Evolutionary conservation across 768 basidiomycete species (phyloP), one percentile per base, ranked within the genome.

Genomic region (Dioszegia aurantiaca): DNA sequence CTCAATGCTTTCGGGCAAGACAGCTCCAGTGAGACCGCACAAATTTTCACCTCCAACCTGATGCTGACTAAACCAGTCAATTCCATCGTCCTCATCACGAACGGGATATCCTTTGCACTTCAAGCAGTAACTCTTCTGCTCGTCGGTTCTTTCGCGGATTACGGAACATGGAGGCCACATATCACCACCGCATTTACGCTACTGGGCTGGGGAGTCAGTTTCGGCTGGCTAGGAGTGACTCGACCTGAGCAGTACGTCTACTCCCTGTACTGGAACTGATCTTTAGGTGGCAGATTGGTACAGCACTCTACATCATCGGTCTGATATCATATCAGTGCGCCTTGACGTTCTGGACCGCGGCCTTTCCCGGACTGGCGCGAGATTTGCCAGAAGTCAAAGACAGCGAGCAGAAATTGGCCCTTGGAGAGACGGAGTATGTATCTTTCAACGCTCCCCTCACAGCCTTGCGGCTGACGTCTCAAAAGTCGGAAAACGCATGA

Each of bases 291-390:
- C 62, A 71, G 47, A 56, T 58, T 16, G 69, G 68, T 1, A 67
- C 68, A 14, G 71, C 61, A 24, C 53, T 75, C 24, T 61, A 65
- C 42, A 61, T 62, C 52, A 21, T 61, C 21, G 54, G 68, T 85
- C 84, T 88, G 56, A 86, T 88, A 33, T 80, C 86, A 0, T 89
- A 88, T 72, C 87, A 88, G 83, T 83, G 86, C 55, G 79, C 85
- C 28, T 73, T 88, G 55, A 88, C 87, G 0, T 89, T 89, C 75
- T 89, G 87, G 87, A 87, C 86, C 0, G 88, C 88, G 12, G 87
- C 88, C 12, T 88, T 89, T 70, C 87, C 87, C 0, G 87, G 86
- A 17, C 79, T 89, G 16, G 85, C 85, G 23, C 81, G 83, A 9
- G 82, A 88, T 70, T 80, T 88, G 26, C 84, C 86, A 0, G 84